Conservation (phyloP, 306 rosid species). For the Fragaria vesca region DNA sequence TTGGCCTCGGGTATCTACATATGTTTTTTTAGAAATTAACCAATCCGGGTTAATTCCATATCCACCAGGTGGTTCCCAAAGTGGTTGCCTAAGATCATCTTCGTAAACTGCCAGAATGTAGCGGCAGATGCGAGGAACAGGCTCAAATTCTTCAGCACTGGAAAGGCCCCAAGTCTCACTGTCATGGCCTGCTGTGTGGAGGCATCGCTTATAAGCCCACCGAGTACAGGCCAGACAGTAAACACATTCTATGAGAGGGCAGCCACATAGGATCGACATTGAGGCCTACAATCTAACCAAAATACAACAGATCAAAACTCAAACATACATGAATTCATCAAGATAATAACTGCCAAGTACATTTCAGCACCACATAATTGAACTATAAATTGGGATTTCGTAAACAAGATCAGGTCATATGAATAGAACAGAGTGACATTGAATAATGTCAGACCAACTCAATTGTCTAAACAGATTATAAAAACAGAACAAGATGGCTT, state of each 20-base stretch:
- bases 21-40: conserved; percentile 50
- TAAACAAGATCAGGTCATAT: not conserved
- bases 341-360: not conserved
- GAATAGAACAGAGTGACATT: not conserved
- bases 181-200: conserved; percentile 92
- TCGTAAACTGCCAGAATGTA: conserved; percentile 86
- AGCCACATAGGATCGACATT: conserved; percentile 76
- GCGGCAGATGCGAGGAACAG: conserved; percentile 87
- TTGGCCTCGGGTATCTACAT: conserved; percentile 56
- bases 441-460: not conserved
- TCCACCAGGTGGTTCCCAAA: conserved; percentile 83
- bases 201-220: conserved; percentile 94
- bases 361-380: conserved; percentile 2
- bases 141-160: conserved; percentile 72
- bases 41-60: conserved; percentile 79
- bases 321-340: conserved; percentile 16
- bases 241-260: conserved; percentile 90
- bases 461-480: not conserved
- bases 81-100: conserved; percentile 69
- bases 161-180: conserved; percentile 92
- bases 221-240: conserved; percentile 88
- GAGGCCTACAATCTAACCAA: conserved; percentile 29
- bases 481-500: not conserved
- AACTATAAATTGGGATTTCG: not conserved
- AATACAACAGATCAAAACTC: conserved; percentile 23